phyloP scores from a whole-genome alignment of 2,329 filamentous ascomycete species.

The Alternaria dauci region DNA sequence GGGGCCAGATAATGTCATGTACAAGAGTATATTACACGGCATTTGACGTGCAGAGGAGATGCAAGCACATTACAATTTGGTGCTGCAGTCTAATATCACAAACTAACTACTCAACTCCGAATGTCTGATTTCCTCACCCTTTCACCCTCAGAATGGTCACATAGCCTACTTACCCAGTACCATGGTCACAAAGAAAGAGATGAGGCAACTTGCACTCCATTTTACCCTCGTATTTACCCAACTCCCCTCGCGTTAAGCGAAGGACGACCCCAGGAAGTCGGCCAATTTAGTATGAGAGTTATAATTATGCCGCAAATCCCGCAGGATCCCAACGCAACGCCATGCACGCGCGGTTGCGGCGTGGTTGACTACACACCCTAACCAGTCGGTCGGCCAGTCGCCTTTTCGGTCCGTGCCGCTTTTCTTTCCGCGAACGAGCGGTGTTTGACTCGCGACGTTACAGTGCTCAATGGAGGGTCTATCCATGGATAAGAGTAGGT shows the following conservation, averaged over 20 bases:
- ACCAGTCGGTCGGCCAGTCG: not conserved
- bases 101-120: not conserved
- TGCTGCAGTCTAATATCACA: constrained; percentile 4
- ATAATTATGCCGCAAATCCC: not conserved
- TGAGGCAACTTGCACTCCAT: not conserved
- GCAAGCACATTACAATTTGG: not conserved
- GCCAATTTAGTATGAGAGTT: not conserved
- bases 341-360: constrained; percentile 15
- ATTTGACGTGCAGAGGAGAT: not conserved
- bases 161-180: not conserved
- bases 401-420: constrained; percentile 4
- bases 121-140: not conserved
- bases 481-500: not conserved
- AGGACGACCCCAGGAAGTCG: constrained; percentile 3
- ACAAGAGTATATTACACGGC: not conserved
- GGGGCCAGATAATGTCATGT: not conserved
- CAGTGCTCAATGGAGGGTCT: not conserved
- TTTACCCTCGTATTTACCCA: constrained; percentile 4
- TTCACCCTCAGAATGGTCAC: not conserved
- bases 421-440: not conserved
- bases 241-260: not conserved
- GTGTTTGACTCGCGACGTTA: not conserved
- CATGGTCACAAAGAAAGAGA: not conserved
- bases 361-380: constrained; percentile 5
- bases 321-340: not conserved